Evolutionary conservation across 139 green algal genomes (phyloP).

Genomic region (Tetradesmus lagerheimii): DNA sequence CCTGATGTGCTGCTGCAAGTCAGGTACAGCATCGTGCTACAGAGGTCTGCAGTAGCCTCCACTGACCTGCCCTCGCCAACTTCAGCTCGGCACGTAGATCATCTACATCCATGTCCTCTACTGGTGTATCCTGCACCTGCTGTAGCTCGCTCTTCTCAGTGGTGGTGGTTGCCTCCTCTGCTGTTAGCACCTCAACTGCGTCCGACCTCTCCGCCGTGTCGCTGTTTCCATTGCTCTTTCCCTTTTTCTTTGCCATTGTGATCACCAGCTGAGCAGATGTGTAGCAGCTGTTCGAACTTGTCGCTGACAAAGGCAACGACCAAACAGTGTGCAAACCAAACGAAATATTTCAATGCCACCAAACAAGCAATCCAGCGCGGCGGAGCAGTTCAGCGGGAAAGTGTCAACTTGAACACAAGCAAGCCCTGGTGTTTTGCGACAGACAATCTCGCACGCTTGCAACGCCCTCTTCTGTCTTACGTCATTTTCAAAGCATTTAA

Average conservation of each 20-base stretch:
- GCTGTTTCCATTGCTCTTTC: not conserved
- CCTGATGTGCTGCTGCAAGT: not conserved
- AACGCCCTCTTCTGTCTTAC: not conserved
- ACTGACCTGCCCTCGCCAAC: not conserved
- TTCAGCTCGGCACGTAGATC: slow-evolving; percentile 11
- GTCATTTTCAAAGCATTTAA: not conserved
- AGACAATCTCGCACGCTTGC: not conserved
- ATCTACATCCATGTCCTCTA: slow-evolving; percentile 17
- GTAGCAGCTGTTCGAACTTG: not conserved
- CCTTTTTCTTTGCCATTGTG: slow-evolving; percentile 41
- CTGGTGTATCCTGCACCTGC: slow-evolving; percentile 5
- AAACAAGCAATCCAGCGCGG: not conserved
- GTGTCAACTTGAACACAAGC: not conserved
- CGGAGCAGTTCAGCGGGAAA: not conserved
- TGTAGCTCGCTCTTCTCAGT: not conserved
- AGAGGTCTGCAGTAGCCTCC: not conserved
- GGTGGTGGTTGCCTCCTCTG: not conserved
- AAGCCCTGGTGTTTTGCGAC: not conserved
- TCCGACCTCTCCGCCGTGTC: not conserved
- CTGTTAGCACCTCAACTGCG: not conserved
- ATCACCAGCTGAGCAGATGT: not conserved
- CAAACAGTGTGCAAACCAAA: not conserved
- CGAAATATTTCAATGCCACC: too few species aligned
- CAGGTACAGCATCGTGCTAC: not conserved
- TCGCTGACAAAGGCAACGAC: not conserved